Conservation (phyloP, 495 filamentous ascomycete species). For the Symbiotaphrina buchneri region DNA sequence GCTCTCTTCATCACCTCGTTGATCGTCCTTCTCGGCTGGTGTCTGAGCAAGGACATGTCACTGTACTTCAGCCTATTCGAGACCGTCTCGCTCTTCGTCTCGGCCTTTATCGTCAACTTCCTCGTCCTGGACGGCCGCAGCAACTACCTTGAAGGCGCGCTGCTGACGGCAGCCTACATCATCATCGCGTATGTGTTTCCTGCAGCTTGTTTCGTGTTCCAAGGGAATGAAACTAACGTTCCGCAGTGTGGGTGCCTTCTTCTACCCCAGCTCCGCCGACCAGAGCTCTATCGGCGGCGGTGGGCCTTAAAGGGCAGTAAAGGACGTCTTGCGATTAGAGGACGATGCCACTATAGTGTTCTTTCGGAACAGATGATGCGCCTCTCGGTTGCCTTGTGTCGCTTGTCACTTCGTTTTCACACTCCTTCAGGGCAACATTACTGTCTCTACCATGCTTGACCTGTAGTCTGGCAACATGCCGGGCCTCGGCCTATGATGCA, state of each 20-base stretch:
- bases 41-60: constrained; percentile 59
- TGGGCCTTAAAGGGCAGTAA: no score
- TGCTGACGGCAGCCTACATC: constrained; percentile 66
- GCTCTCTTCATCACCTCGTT: constrained; percentile 79
- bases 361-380: no score
- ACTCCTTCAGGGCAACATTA: no score
- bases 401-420: no score
- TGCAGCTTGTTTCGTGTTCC: neutral
- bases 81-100: constrained; percentile 68
- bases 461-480: no score
- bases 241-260: constrained; percentile 29
- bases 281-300: constrained; percentile 15
- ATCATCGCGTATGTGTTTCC: constrained; percentile 32
- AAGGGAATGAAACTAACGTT: constrained; percentile 1
- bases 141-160: constrained; percentile 72
- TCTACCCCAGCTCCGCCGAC: constrained; percentile 29
- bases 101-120: constrained; percentile 78
- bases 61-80: constrained; percentile 87
- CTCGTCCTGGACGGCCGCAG: constrained; percentile 67
- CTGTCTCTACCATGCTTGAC: no score
- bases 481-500: no score
- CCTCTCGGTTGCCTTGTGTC: no score
- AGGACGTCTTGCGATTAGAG: no score
- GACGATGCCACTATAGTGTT: no score
- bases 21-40: constrained; percentile 78